Base-by-base conservation (phyloP, 441 rosid species). In the Corymbia citriodora region DNA sequence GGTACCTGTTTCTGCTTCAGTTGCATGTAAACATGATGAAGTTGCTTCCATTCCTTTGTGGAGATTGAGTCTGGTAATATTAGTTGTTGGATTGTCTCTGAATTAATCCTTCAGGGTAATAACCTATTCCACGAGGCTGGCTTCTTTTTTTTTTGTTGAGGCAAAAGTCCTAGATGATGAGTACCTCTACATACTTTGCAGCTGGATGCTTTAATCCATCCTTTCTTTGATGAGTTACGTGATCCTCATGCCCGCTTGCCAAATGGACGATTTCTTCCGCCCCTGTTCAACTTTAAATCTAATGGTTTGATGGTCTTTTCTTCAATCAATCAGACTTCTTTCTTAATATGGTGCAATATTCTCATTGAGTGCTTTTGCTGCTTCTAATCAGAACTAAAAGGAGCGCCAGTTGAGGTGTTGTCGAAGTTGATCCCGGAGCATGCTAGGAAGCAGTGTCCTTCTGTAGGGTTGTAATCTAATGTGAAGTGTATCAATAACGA, bases 151-250 rank as follows among this genome's bases (percentile, higher is more conserved):
- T 25, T 16, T 7, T 74, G 50, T 74, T 2, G 83, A 74, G 83
- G 52, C 23, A 40, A 79, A 79, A 52, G 45, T 40, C 50, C 83
- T 74, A 40, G 50, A 36, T 74, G 50, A 74, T 45, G 52, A 40
- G 10, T 23, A 79, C 5, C 82, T 79, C n/a, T 79, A 79, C 15
- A 79, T 79, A 74, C 29, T 19, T 74, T 70, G 92, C 94, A 95
- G 98, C 93, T 95, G 40, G 96, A 95, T 90, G 96, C 95, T 45
- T 92, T 95, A 90, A 94, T 93, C 92, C 97, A 96, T 89, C 98
- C 98, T 52, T 96, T 96, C 93, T 96, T 96, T 90, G 96, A 96
- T 31, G 97, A 96, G 92, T 91, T 96, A 88, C 95, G 96, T 49
- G 95, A 96, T 83, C 94, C 92, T 10, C 95, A 92, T 33, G 92